These are phyloP conservation scores for Chondrostereum purpureum DNA, from an alignment of 1,284 basidiomycete species.

Conservation along the genomic window DNA sequence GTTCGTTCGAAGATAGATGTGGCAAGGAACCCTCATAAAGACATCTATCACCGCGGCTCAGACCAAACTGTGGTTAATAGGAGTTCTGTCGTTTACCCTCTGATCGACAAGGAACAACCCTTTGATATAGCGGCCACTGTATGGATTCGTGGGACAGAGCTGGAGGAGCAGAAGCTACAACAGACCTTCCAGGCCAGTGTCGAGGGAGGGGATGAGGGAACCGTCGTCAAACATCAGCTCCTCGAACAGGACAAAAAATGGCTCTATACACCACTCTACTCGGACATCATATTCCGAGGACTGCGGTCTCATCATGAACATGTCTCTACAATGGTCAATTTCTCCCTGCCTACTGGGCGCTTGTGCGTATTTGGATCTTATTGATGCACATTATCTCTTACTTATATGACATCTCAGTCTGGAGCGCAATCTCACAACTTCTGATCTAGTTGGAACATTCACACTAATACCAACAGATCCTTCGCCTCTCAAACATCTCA, in stretches of 20 bases:
- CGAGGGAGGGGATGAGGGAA: background rate
- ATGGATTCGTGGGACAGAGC: conserved; percentile 18
- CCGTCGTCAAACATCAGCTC: background rate
- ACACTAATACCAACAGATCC: conserved; percentile 24
- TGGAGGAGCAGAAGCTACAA: conserved; percentile 7
- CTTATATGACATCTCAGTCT: conserved; percentile 2
- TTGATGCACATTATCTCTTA: too few species aligned
- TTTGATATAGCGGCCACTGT: conserved; percentile 29
- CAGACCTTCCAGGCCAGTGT: background rate
- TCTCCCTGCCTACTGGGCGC: conserved; percentile 22
- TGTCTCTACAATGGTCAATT: conserved; percentile 17
- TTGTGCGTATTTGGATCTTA: conserved; percentile 21
- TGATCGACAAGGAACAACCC: conserved; percentile 21
- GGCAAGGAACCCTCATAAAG: background rate
- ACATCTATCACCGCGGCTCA: background rate
- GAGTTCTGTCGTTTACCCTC: conserved; percentile 21
- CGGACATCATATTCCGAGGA: conserved; percentile 24
- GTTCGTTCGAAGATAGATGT: background rate
- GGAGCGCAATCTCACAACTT: conserved; percentile 16
- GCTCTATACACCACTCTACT: conserved; percentile 19
- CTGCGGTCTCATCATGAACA: conserved; percentile 22
- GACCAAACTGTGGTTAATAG: conserved; percentile 10
- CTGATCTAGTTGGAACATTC: conserved; percentile 27
- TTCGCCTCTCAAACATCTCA: conserved; percentile 21
- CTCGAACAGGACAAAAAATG: conserved; percentile 10